phyloP scores from a whole-genome alignment of 1,284 basidiomycete species.

The Ceraceosorus guamensis region DNA sequence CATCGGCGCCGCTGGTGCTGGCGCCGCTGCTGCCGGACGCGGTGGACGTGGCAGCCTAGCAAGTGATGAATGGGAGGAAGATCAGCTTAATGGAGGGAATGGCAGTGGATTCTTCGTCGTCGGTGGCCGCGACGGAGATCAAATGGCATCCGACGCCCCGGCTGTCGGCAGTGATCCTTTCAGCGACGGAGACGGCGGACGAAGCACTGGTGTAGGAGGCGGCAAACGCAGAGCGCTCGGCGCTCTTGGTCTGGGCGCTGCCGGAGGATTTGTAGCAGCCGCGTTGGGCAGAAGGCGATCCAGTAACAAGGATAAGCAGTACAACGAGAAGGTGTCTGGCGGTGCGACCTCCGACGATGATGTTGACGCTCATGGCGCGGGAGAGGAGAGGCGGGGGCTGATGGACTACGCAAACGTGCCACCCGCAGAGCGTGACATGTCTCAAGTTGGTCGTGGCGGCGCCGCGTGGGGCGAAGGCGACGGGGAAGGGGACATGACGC shows the following conservation, averaged over 20 bases:
- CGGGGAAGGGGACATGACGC: not conserved
- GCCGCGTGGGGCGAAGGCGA: not conserved
- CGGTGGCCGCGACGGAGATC: conserved; percentile 11
- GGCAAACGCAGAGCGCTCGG: not conserved
- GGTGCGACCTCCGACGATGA: conserved; percentile 14
- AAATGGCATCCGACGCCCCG: not conserved
- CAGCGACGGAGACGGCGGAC: not conserved
- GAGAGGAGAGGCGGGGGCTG: conserved; percentile 17
- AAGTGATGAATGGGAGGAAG: conserved; percentile 32
- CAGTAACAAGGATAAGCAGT: not conserved
- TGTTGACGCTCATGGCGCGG: conserved; percentile 7
- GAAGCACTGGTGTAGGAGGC: not conserved
- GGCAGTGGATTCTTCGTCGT: conserved; percentile 33
- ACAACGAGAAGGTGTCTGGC: not conserved
- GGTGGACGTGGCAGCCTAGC: conserved; percentile 11
- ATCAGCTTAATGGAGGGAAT: conserved; percentile 24
- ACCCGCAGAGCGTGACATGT: conserved; percentile 2
- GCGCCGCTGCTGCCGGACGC: conserved; percentile 7
- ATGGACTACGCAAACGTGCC: conserved; percentile 15
- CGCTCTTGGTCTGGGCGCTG: not conserved
- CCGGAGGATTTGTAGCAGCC: not conserved
- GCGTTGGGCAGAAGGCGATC: not conserved
- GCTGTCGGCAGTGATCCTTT: not conserved
- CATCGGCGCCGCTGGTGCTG: conserved; percentile 11
- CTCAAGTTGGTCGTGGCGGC: not conserved